Base-by-base conservation (phyloP, 2,329 filamentous ascomycete genomes). In the Exophiala lecanii-corni region DNA sequence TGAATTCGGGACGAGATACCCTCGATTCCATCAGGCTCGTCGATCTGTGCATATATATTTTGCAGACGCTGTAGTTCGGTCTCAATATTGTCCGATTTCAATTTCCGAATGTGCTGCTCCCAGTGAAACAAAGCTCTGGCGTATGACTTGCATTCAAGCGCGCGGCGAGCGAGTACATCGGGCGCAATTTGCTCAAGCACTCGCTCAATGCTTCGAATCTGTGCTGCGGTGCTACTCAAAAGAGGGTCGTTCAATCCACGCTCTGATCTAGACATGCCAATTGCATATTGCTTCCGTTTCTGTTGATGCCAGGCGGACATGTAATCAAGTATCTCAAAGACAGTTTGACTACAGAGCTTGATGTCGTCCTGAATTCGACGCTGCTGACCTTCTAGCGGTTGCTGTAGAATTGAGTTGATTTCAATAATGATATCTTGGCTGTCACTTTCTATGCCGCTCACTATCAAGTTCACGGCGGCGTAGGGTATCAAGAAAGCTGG, bases 21-120 rank as follows among this genome's bases (percentile, higher is more conserved):
- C 60, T 97, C 89, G 23, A 98, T 82, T 1, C 91, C 89, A 63
- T 99, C 92, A 0, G 92, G 94, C 57, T 99, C 92, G 58, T 99
- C 92, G 48, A 99, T 97, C 56, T 96, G 86, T 1, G 88, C 87
- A 63, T 98, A 99, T 13, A 98, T 95, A 40, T 91, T 82, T 59
- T 97, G 91, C 17, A 98, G 70, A 48, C 82, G 79, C 54, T 88
- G 79, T 47, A 94, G 77, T 40, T 84, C 73, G 34, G 73, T 73
- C n/a, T 76, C 68, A 9, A 60, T 52, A 16, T 79, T 75, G 2
- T 73, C 70, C 1, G 72, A 70, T 18, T 68, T 64, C 18, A 55
- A 58, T 45, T 63, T 67, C 20, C 82, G 77, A 43, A 89, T 89
- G 60, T 95, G 86, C 55, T 94, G 88, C 64, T 99, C 92, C 71